Evolutionary conservation across 352 stramenopile species (phyloP).

Genomic region (Globisporangium irregulare): DNA sequence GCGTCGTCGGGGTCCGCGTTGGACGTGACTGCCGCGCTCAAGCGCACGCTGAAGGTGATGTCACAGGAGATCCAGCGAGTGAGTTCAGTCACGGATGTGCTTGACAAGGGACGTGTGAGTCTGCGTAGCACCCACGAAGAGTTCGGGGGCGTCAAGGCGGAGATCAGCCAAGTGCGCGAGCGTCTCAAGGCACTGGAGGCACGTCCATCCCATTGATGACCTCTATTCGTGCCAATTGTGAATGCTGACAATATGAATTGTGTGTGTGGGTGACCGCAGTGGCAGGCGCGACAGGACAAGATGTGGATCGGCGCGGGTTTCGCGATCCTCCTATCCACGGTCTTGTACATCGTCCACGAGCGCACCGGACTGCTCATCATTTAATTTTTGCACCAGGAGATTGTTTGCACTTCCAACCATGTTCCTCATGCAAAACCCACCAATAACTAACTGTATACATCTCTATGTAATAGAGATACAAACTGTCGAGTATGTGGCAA

Average conservation of each 20-base stretch:
- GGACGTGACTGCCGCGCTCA: constrained; percentile 61
- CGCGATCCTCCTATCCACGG: constrained; percentile 51
- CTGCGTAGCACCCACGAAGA: constrained; percentile 64
- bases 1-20: constrained; percentile 31
- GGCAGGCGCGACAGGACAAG: constrained; percentile 71
- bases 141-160: constrained; percentile 49
- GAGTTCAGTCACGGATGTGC: constrained; percentile 55
- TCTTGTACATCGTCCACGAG: constrained; percentile 75
- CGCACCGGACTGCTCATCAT: constrained; percentile 68
- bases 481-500: not conserved
- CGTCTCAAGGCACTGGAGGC: constrained; percentile 54
- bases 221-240: too few relatives aligned
- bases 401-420: not conserved
- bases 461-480: not conserved
- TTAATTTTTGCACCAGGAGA: constrained; percentile 20
- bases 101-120: constrained; percentile 61
- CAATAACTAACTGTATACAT: not conserved
- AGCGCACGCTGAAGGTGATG: constrained; percentile 66
- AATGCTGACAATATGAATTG: not conserved
- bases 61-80: constrained; percentile 71
- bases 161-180: constrained; percentile 56
- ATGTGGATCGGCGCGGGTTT: constrained; percentile 79
- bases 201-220: not conserved
- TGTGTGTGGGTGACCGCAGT: constrained; percentile 27
- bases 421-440: not conserved